Conservation (phyloP, 495 filamentous ascomycete species). For the Aspergillus indologenus region DNA sequence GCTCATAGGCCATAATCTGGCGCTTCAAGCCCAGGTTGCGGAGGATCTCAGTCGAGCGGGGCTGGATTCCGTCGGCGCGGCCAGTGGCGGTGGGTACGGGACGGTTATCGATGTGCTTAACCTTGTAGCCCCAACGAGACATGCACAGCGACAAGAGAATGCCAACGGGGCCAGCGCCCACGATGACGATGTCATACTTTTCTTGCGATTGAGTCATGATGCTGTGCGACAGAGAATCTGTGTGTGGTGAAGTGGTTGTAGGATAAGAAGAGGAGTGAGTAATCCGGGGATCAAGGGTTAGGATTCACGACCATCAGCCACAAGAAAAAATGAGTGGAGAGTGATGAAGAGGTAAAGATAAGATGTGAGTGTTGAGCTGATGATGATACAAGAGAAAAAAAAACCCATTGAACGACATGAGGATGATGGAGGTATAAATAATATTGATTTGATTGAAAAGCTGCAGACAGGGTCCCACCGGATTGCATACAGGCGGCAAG, state of each 20-base stretch:
- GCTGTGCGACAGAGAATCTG: slow-evolving; percentile 11
- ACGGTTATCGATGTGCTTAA: slow-evolving; percentile 66
- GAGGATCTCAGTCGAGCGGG: slow-evolving; percentile 66
- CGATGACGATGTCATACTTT: slow-evolving; percentile 72
- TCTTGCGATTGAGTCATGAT: slow-evolving; percentile 40
- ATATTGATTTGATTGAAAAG: slow-evolving; percentile 11
- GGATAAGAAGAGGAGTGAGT: not conserved
- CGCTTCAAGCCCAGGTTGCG: slow-evolving; percentile 66
- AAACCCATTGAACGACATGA: slow-evolving; percentile 5
- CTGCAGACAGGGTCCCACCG: slow-evolving; percentile 27
- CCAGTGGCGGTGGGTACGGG: slow-evolving; percentile 61
- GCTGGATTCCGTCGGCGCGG: slow-evolving; percentile 74
- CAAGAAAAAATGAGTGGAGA: not conserved
- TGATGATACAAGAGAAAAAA: slow-evolving; percentile 12
- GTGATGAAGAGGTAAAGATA: not conserved
- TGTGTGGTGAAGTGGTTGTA: slow-evolving; percentile 1
- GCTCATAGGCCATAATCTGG: slow-evolving; percentile 60
- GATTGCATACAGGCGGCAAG: slow-evolving; percentile 14
- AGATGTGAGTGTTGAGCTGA: not conserved
- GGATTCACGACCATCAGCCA: not conserved
- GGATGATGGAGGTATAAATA: slow-evolving; percentile 31
- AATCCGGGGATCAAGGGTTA: not conserved
- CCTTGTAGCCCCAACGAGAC: slow-evolving; percentile 64
- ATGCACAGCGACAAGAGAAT: slow-evolving; percentile 82
- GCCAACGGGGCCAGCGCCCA: slow-evolving; percentile 87